Percentiles rank a stretch among this genome's conserved stretches.
Evolutionary conservation across 192 early-diverging fungal species (phyloP).

Genomic region (Coemansia sp.): DNA sequence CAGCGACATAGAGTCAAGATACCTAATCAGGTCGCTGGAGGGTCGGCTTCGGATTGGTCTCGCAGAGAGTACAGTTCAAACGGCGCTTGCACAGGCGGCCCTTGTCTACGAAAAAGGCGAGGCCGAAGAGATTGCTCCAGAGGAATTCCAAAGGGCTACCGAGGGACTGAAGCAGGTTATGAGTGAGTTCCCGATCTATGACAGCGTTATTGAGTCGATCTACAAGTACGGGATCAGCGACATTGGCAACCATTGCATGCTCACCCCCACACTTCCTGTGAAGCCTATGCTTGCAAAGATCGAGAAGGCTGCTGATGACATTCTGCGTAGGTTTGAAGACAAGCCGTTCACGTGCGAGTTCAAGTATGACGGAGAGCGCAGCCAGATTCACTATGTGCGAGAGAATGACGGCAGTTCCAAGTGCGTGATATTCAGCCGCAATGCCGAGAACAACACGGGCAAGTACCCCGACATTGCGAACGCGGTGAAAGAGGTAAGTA

Average conservation of each 20-base stretch:
- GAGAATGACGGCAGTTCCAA: slow-evolving; percentile 61
- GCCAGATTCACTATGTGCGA: slow-evolving; percentile 83
- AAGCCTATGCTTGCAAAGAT: slow-evolving; percentile 99
- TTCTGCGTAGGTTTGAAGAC: slow-evolving; percentile 91
- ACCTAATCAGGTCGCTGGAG: slow-evolving; percentile 76
- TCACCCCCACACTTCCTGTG: slow-evolving; percentile 93
- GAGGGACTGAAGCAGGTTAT: slow-evolving; percentile 58
- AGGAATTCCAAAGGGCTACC: slow-evolving; percentile 54
- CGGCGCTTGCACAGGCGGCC: slow-evolving; percentile 83
- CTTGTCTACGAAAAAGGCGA: slow-evolving; percentile 58
- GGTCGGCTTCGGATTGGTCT: slow-evolving; percentile 96
- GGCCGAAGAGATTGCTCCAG: slow-evolving; percentile 11
- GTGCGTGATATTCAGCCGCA: slow-evolving; percentile 87
- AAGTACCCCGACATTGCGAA: slow-evolving; percentile 95
- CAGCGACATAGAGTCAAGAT: slow-evolving; percentile 80
- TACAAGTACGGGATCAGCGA: slow-evolving; percentile 72
- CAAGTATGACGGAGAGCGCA: slow-evolving; percentile 98
- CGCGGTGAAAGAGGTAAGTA: slow-evolving; percentile 65
- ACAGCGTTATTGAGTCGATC: slow-evolving; percentile 84
- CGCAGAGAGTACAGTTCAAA: slow-evolving; percentile 90
- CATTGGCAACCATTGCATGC: slow-evolving; percentile 75
- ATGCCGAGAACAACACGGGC: slow-evolving; percentile 89
- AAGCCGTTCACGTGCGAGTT: slow-evolving; percentile 95
- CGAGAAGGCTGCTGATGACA: slow-evolving; percentile 89
- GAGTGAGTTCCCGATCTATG: slow-evolving; percentile 93